These are phyloP conservation scores for Mycena vulgaris DNA, from an alignment of 768 basidiomycete species.

Conservation along the genomic window DNA sequence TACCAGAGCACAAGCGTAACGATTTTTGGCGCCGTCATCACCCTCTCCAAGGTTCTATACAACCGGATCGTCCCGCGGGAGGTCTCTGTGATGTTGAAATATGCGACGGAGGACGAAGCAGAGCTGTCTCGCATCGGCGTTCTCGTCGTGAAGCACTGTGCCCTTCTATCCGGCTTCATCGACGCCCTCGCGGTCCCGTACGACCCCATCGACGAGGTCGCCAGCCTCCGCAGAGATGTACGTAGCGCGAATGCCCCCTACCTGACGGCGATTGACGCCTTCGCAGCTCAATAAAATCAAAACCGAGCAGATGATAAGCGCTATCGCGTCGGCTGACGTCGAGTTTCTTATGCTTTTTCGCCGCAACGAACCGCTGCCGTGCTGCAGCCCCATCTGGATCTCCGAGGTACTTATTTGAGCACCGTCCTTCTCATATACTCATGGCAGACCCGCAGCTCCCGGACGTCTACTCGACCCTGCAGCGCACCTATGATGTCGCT, in stretches of 20 bases:
- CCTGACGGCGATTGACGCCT: not conserved
- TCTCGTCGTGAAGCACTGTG: constrained; percentile 22
- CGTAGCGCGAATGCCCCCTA: not conserved
- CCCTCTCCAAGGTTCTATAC: constrained; percentile 30
- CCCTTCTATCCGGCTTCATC: constrained; percentile 1
- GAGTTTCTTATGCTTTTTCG: constrained; percentile 24
- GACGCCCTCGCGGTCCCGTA: constrained; percentile 6
- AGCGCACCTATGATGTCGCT: not conserved
- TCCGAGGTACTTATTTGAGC: not conserved
- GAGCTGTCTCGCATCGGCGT: constrained; percentile 22
- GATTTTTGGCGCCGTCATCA: constrained; percentile 28
- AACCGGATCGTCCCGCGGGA: constrained; percentile 29
- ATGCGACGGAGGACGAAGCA: constrained; percentile 33
- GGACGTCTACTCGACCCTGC: constrained; percentile 24
- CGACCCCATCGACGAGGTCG: constrained; percentile 8
- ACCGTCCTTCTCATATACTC: no score
- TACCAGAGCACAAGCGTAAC: constrained; percentile 32
- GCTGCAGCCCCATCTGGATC: constrained; percentile 24
- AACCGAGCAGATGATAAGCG: constrained; percentile 9
- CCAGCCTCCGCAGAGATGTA: constrained; percentile 15
- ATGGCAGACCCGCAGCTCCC: constrained; percentile 7
- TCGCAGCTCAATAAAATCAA: constrained; percentile 21
- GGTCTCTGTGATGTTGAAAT: constrained; percentile 17
- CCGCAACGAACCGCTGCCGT: constrained; percentile 18
- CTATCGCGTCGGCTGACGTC: constrained; percentile 1